These are phyloP conservation scores for Dissophora globulifera DNA, from an alignment of 192 early-diverging fungal genomes.

Conservation along the genomic window DNA sequence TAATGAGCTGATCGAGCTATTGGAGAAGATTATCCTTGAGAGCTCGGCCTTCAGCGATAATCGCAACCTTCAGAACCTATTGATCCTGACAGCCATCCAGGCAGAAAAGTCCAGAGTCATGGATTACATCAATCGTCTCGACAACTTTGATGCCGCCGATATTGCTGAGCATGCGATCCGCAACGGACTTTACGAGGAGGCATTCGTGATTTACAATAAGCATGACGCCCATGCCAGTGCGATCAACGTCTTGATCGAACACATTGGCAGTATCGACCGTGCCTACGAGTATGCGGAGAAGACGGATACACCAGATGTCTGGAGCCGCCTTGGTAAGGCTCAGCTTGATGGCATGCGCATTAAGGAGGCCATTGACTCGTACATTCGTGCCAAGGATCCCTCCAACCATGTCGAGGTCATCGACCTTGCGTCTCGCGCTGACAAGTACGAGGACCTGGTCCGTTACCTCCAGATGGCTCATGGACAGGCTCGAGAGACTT, in stretches of 20 bases:
- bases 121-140: conserved; percentile 89
- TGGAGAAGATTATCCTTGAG: conserved; percentile 97
- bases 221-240: conserved; percentile 90
- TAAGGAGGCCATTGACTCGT: conserved; percentile 97
- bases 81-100: conserved; percentile 95
- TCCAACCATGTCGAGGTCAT: conserved; percentile 92
- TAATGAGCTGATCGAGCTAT: conserved; percentile 95
- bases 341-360: conserved; percentile 91
- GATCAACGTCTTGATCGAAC: conserved; percentile 91
- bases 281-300: conserved; percentile 97
- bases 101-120: conserved; percentile 93
- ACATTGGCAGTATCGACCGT: conserved; percentile 93
- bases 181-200: conserved; percentile 93
- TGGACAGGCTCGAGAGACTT: conserved; percentile 92
- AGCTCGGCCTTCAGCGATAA: conserved; percentile 94
- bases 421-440: conserved; percentile 78
- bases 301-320: conserved; percentile 88
- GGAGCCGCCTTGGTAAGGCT: conserved; percentile 95
- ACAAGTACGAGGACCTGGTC: conserved; percentile 95
- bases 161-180: conserved; percentile 96
- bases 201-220: conserved; percentile 96
- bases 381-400: conserved; percentile 95
- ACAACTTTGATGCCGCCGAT: conserved; percentile 97
- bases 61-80: conserved; percentile 95
- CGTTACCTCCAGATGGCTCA: conserved; percentile 97